Percentiles rank a stretch among this genome's conserved stretches.
phyloP scores from a whole-genome alignment of 371 early-diverging fungal genomes.

The Umbelopsis sp. region DNA sequence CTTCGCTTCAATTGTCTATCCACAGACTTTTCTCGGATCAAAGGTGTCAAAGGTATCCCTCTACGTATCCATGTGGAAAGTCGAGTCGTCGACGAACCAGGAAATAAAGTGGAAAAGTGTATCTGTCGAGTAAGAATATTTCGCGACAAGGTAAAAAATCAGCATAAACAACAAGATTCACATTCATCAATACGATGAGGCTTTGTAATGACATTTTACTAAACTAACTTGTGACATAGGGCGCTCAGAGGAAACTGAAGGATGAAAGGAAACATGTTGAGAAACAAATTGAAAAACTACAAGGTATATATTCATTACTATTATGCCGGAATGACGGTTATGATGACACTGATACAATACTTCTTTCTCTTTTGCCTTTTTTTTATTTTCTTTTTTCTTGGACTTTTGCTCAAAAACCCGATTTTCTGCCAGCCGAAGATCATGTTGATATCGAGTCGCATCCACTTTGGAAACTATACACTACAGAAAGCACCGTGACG shows the following conservation, averaged over 20 bases:
- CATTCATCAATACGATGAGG: background rate
- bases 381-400: too few species aligned
- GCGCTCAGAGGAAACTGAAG: conserved; percentile 65
- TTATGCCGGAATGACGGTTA: too few species aligned
- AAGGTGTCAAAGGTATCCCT: conserved; percentile 63
- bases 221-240: conserved; percentile 33
- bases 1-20: conserved; percentile 59
- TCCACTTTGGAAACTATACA: background rate
- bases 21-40: conserved; percentile 60
- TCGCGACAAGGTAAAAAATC: conserved; percentile 48
- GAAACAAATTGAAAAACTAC: conserved; percentile 60
- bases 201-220: conserved; percentile 4
- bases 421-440: background rate
- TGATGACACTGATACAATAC: too few species aligned
- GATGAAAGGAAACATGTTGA: conserved; percentile 63
- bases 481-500: conserved; percentile 7
- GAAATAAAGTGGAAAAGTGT: conserved; percentile 39
- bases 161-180: background rate
- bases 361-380: conserved; percentile 21
- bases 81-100: conserved; percentile 15
- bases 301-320: conserved; percentile 30
- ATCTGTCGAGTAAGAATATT: conserved; percentile 55
- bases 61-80: conserved; percentile 55
- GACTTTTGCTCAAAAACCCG: background rate
- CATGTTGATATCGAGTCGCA: conserved; percentile 6